A percentile compares a stretch with the other conserved stretches of the same genome.
These are phyloP conservation scores for Lathyrus aphaca DNA, from an alignment of 306 rosid genomes.

Conservation along the genomic window DNA sequence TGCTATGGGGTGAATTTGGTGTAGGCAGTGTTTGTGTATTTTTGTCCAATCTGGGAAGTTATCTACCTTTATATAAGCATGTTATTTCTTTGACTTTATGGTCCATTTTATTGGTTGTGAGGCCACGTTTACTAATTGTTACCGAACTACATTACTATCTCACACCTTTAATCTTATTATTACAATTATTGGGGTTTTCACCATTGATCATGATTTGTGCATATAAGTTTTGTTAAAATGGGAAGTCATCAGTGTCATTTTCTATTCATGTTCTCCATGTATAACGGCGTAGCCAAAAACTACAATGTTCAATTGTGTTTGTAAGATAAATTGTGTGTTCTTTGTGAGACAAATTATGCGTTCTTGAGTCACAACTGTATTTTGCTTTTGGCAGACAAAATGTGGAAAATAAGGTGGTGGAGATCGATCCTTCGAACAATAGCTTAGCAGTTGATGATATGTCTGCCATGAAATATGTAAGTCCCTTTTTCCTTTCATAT, in stretches of 20 bases:
- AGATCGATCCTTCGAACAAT: constrained; percentile 56
- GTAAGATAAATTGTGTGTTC: constrained; percentile 26
- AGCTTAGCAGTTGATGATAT: constrained; percentile 54
- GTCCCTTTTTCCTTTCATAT: constrained; percentile 30
- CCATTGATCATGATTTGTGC: constrained; percentile 38
- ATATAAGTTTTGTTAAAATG: constrained; percentile 19
- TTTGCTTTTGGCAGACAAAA: constrained; percentile 62
- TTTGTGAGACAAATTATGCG: too few relatives aligned
- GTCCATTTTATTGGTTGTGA: too few relatives aligned
- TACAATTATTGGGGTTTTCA: constrained; percentile 42
- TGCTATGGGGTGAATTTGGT: too few relatives aligned
- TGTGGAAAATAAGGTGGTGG: constrained; percentile 63
- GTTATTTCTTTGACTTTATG: too few relatives aligned
- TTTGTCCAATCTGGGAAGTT: too few relatives aligned
- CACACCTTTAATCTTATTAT: constrained; percentile 59
- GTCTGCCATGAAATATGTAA: constrained; percentile 70
- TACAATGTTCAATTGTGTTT: background rate
- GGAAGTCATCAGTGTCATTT: constrained; percentile 7
- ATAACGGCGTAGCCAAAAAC: constrained; percentile 13
- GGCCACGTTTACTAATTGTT: constrained; percentile 95
- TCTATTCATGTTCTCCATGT: constrained; percentile 24
- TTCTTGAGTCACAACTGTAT: constrained; percentile 38
- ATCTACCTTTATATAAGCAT: too few relatives aligned
- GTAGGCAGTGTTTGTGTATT: too few relatives aligned
- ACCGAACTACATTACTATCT: constrained; percentile 87